phyloP scores from a whole-genome alignment of 2,329 filamentous ascomycete genomes.

The Paracorniculantispora psalliotae region DNA sequence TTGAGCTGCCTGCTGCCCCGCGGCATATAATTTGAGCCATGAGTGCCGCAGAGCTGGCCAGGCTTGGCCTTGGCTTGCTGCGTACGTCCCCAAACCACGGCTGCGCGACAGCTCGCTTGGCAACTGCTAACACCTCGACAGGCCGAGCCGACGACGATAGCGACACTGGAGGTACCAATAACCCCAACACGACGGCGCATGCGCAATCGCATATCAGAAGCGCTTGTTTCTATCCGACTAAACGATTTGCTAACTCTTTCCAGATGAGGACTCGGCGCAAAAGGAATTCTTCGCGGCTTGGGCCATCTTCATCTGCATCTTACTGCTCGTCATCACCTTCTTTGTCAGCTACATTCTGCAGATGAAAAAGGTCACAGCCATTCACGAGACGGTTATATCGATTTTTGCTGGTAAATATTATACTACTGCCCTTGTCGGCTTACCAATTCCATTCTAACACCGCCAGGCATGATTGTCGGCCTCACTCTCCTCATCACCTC shows the following conservation, averaged over 20 bases:
- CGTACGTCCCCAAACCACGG: conserved; percentile 10
- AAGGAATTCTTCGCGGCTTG: conserved; percentile 95
- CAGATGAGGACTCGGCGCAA: conserved; percentile 73
- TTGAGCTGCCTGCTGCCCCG: background rate
- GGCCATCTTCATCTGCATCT: conserved; percentile 94
- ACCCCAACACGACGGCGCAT: background rate
- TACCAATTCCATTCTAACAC: background rate
- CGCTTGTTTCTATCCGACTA: background rate
- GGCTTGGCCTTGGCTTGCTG: conserved; percentile 9
- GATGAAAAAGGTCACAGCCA: conserved; percentile 92
- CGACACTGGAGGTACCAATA: conserved; percentile 10
- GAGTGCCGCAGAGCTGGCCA: conserved; percentile 9
- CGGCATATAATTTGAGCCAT: background rate
- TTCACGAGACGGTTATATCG: conserved; percentile 96
- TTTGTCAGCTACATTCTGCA: conserved; percentile 97
- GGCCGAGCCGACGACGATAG: conserved; percentile 10
- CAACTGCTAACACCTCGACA: conserved; percentile 10
- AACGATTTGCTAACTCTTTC: conserved; percentile 17
- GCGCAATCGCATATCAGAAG: background rate
- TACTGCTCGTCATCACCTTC: conserved; percentile 87
- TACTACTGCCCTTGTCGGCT: background rate
- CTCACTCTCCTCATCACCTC: conserved; percentile 78
- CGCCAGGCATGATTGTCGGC: conserved; percentile 88
- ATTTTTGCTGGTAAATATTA: conserved; percentile 76
- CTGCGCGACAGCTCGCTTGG: too few relatives aligned